phyloP scores from a whole-genome alignment of 331 rosid genomes.

The Telfairia occidentalis region DNA sequence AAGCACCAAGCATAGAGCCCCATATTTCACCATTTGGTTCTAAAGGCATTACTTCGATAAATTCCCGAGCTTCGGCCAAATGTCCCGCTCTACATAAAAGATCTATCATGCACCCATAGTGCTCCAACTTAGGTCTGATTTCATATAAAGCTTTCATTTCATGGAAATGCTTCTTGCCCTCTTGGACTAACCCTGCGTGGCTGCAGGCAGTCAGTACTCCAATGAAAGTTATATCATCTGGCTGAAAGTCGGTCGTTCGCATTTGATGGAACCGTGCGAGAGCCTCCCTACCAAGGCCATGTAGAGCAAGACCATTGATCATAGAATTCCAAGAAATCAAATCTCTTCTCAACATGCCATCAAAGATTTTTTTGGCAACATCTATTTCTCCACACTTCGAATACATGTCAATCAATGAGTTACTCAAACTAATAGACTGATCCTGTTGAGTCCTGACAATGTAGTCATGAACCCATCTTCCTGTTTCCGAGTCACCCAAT shows the following conservation, averaged over 20 bases:
- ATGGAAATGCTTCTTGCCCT: constrained; percentile 1
- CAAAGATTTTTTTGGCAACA: constrained; percentile 2
- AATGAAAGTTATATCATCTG: constrained; percentile 18
- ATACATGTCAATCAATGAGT: constrained; percentile 13
- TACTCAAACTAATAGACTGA: constrained; percentile 1
- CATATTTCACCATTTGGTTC: constrained; percentile 19
- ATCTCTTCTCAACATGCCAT: background rate
- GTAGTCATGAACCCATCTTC: constrained; percentile 13
- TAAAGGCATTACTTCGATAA: constrained; percentile 12
- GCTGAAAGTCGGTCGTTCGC: background rate
- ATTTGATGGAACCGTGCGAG: background rate
- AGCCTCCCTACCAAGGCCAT: constrained; percentile 15
- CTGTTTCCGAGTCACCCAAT: constrained; percentile 15
- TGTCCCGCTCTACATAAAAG: constrained; percentile 12
- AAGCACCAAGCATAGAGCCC: constrained; percentile 16
- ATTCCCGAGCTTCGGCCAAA: constrained; percentile 12
- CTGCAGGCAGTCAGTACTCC: constrained; percentile 18
- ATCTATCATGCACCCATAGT: constrained; percentile 15
- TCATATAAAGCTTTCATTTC: constrained; percentile 10
- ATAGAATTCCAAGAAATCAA: constrained; percentile 14
- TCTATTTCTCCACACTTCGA: constrained; percentile 19
- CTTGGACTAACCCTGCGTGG: constrained; percentile 10
- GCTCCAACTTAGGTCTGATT: constrained; percentile 14
- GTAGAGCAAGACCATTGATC: constrained; percentile 9
- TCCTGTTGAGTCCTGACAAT: background rate